Percentiles rank a stretch among this genome's conserved stretches.
Conservation (phyloP, 768 basidiomycete species). For the Brasilioporus rufonigricans region DNA sequence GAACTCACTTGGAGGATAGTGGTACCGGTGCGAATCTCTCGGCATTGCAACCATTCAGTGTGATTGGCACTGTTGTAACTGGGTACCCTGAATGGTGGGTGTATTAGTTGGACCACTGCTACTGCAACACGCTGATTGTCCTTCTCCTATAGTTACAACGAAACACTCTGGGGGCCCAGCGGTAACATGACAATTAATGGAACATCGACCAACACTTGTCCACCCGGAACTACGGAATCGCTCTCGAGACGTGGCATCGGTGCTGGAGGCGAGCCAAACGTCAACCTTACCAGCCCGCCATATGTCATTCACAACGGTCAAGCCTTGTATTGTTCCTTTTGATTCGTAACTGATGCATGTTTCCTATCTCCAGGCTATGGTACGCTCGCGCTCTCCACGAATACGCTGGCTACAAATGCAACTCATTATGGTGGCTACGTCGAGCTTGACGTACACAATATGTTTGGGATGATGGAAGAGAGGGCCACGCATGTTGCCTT, state of each 20-base stretch:
- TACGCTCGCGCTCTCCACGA: constrained; percentile 47
- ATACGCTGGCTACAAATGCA: constrained; percentile 68
- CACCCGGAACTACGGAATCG: constrained; percentile 6
- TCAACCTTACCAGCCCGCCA: constrained; percentile 56
- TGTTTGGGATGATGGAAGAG: constrained; percentile 73
- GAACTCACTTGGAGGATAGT: constrained; percentile 9
- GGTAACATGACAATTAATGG: constrained; percentile 77
- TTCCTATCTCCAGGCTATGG: constrained; percentile 41
- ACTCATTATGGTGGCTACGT: constrained; percentile 60
- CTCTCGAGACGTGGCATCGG: constrained; percentile 47
- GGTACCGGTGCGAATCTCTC: constrained; percentile 57
- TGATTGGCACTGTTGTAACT: constrained; percentile 47
- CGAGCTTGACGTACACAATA: constrained; percentile 68
- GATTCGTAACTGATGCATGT: neutral
- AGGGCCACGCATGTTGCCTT: constrained; percentile 62
- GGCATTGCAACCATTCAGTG: constrained; percentile 54
- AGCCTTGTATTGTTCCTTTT: constrained; percentile 4
- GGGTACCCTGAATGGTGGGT: constrained; percentile 69
- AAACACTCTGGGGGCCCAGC: constrained; percentile 59
- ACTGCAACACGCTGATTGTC: neutral
- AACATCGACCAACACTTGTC: constrained; percentile 48
- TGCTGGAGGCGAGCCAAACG: constrained; percentile 44
- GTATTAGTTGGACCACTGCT: neutral
- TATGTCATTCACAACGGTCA: constrained; percentile 73
- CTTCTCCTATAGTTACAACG: constrained; percentile 51